These are phyloP conservation scores for Plasmodium gonderi DNA, from an alignment of 169 alveolate genomes.

Conservation along the genomic window DNA sequence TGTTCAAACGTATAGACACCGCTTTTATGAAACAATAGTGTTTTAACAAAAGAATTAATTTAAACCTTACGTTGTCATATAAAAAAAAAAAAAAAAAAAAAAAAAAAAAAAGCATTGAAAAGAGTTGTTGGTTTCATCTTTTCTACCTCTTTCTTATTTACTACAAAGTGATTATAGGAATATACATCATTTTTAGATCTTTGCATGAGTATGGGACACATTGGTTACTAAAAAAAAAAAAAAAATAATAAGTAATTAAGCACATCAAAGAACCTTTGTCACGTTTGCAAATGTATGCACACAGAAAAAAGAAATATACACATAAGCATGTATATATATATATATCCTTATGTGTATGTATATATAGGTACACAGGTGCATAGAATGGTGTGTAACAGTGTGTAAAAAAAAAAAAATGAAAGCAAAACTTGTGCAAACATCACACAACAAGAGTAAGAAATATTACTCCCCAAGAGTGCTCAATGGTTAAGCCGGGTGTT, in stretches of 20 bases:
- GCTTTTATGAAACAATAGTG: neutral
- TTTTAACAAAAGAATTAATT: neutral
- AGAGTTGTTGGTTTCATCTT: neutral
- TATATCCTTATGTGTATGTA: neutral
- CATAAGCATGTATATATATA: neutral
- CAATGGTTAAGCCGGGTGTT: neutral
- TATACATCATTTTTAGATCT: neutral
- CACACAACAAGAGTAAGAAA: neutral
- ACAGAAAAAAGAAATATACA: neutral
- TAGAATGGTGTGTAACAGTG: neutral
- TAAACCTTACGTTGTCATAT: neutral
- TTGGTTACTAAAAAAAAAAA: neutral
- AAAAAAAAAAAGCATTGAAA: neutral
- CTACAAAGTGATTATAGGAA: neutral
- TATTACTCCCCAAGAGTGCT: neutral
- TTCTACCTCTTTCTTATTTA: neutral
- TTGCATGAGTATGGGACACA: neutral
- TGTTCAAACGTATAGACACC: neutral
- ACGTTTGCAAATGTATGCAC: constrained; percentile 5
- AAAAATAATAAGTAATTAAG: no score
- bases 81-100: neutral
- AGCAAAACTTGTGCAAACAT: neutral
- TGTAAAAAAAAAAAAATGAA: neutral
- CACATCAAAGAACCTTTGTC: neutral
- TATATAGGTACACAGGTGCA: neutral